Conservation (phyloP, 495 filamentous ascomycete genomes). For the Cercophora sp. region DNA sequence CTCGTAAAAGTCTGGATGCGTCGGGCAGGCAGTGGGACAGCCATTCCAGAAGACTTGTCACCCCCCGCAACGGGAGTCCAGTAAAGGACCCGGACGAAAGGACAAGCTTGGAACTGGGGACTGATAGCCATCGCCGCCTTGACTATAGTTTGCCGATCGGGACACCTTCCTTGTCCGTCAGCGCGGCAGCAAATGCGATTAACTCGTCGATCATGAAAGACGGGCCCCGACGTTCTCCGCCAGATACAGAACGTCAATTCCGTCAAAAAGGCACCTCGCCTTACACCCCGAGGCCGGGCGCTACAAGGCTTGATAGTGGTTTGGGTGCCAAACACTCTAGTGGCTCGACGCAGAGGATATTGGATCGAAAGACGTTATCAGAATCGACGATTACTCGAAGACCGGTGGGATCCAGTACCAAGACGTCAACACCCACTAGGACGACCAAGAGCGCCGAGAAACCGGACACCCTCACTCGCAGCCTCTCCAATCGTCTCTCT, state of each 20-base stretch:
- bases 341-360: background rate
- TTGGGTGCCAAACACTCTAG: background rate
- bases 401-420: too few species aligned
- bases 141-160: constrained; percentile 18
- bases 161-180: constrained; percentile 39
- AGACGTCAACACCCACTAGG: constrained; percentile 6
- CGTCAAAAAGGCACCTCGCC: background rate
- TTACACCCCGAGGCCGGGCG: constrained; percentile 13
- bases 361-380: constrained; percentile 14
- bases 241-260: background rate
- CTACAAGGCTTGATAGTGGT: constrained; percentile 12
- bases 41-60: constrained; percentile 40
- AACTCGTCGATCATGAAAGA: constrained; percentile 27
- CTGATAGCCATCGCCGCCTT: constrained; percentile 8
- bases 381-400: constrained; percentile 19
- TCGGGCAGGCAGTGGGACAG: constrained; percentile 39
- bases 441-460: constrained; percentile 11
- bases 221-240: background rate
- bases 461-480: too few species aligned
- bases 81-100: constrained; percentile 18
- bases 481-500: too few species aligned
- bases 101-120: constrained; percentile 17
- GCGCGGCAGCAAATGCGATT: constrained; percentile 46
- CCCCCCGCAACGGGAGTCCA: constrained; percentile 22
- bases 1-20: constrained; percentile 25